phyloP scores from a whole-genome alignment of 257 asterid genomes.

The Nicotiana noctiflora region DNA sequence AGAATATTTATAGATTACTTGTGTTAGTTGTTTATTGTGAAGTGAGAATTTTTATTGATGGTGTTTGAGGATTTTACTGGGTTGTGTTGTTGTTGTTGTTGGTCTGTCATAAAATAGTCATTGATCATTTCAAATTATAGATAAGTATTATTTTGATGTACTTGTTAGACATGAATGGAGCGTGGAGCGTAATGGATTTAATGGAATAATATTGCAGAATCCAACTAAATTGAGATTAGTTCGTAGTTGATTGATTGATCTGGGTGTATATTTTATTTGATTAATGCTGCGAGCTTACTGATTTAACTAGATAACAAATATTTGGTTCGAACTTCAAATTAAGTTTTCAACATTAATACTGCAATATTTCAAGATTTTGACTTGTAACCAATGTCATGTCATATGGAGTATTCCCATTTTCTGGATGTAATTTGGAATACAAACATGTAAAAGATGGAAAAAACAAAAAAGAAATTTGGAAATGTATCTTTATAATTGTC shows the following conservation, averaged over 20 bases:
- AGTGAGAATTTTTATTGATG: not conserved
- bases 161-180: not conserved
- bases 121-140: not conserved
- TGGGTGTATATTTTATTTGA: not conserved
- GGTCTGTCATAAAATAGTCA: not conserved
- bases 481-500: conserved; percentile 19
- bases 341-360: not conserved
- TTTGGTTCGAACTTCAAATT: not conserved
- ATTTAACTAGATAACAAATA: not conserved
- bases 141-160: not conserved
- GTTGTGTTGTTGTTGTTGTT: no score
- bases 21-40: not conserved
- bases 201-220: not conserved
- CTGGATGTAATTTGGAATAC: not conserved
- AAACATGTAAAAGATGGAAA: not conserved
- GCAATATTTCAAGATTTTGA: not conserved
- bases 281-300: not conserved
- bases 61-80: no score
- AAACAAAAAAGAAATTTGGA: not conserved
- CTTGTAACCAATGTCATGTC: not conserved
- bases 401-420: not conserved
- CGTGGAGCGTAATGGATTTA: not conserved
- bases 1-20: not conserved
- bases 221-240: not conserved
- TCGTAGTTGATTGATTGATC: not conserved